A percentile compares a stretch with the other conserved stretches of the same genome.
These are phyloP conservation scores for Uncinocarpus reesii DNA, from an alignment of 2,329 filamentous ascomycete species.

Conservation along the genomic window DNA sequence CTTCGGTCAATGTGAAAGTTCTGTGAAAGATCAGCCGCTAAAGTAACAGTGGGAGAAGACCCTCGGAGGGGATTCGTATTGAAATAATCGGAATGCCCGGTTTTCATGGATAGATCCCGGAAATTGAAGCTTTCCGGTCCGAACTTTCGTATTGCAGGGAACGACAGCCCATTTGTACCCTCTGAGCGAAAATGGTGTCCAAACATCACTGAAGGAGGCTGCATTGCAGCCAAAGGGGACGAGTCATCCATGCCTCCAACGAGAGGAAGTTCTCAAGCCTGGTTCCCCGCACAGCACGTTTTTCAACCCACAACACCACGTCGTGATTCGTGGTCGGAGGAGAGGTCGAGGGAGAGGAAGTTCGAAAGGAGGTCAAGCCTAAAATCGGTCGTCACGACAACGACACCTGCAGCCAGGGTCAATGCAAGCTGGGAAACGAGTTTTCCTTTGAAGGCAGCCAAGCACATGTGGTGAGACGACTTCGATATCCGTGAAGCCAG, in stretches of 20 bases:
- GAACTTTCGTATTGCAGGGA: conserved; percentile 45
- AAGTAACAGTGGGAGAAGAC: conserved; percentile 79
- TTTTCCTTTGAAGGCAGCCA: conserved; percentile 2
- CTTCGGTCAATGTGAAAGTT: conserved; percentile 96
- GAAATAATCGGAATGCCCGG: conserved; percentile 65
- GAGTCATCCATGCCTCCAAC: conserved; percentile 66
- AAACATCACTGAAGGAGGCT: conserved; percentile 55
- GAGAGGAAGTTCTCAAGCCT: neutral
- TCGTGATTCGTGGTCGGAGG: neutral
- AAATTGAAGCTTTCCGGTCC: conserved; percentile 64
- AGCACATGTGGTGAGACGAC: neutral
- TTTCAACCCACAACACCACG: no score
- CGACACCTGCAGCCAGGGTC: neutral
- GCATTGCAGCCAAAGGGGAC: conserved; percentile 87
- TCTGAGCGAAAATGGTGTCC: conserved; percentile 54
- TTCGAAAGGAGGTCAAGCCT: neutral
- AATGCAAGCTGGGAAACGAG: conserved; percentile 7
- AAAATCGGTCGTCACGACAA: conserved; percentile 11
- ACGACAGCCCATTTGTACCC: conserved; percentile 39
- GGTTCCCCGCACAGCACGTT: neutral
- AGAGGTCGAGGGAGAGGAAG: neutral
- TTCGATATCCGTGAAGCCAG: conserved; percentile 14
- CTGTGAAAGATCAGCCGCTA: conserved; percentile 88
- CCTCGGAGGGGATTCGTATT: conserved; percentile 64
- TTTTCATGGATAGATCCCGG: conserved; percentile 62